Evolutionary conservation across 2,329 filamentous ascomycete species (phyloP).

Genomic region (Aspergillus pseudoviridinutans): DNA sequence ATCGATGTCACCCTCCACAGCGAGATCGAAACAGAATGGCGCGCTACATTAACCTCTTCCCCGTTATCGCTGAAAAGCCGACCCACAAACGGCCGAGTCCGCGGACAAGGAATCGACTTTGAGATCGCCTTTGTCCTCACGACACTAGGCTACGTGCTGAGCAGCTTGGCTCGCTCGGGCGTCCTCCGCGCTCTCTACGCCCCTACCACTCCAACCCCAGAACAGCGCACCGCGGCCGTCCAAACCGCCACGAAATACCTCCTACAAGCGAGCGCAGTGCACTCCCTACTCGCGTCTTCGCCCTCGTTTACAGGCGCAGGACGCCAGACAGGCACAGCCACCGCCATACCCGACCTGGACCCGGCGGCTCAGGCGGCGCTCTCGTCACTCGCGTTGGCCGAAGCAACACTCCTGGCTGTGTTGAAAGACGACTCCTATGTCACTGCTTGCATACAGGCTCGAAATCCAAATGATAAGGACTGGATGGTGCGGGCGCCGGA

Average conservation of each 20-base stretch:
- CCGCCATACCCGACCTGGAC: slow-evolving; percentile 44
- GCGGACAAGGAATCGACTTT: slow-evolving; percentile 70
- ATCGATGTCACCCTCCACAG: slow-evolving; percentile 66
- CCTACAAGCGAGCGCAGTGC: slow-evolving; percentile 73
- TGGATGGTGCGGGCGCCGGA: slow-evolving; percentile 95
- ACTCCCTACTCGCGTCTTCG: slow-evolving; percentile 64
- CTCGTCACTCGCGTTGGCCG: slow-evolving; percentile 65
- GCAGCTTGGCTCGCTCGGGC: slow-evolving; percentile 65
- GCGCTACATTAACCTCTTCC: slow-evolving; percentile 68
- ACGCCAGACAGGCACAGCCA: slow-evolving; percentile 19
- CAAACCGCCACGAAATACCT: slow-evolving; percentile 72
- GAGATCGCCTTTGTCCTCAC: slow-evolving; percentile 78
- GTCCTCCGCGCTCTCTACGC: slow-evolving; percentile 69
- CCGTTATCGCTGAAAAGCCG: slow-evolving; percentile 29
- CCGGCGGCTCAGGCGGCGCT: slow-evolving; percentile 40
- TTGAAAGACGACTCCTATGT: slow-evolving; percentile 94
- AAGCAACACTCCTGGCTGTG: slow-evolving; percentile 85
- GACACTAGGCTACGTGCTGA: slow-evolving; percentile 71
- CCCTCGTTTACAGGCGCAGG: slow-evolving; percentile 38
- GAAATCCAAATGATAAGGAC: slow-evolving; percentile 79
- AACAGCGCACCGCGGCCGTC: slow-evolving; percentile 67
- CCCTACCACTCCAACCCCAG: slow-evolving; percentile 57
- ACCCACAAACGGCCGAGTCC: slow-evolving; percentile 60
- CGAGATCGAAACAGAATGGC: slow-evolving; percentile 72
- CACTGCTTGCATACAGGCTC: slow-evolving; percentile 71